Base-by-base conservation (phyloP, 2,329 filamentous ascomycete genomes). In the Epichloe typhina region DNA sequence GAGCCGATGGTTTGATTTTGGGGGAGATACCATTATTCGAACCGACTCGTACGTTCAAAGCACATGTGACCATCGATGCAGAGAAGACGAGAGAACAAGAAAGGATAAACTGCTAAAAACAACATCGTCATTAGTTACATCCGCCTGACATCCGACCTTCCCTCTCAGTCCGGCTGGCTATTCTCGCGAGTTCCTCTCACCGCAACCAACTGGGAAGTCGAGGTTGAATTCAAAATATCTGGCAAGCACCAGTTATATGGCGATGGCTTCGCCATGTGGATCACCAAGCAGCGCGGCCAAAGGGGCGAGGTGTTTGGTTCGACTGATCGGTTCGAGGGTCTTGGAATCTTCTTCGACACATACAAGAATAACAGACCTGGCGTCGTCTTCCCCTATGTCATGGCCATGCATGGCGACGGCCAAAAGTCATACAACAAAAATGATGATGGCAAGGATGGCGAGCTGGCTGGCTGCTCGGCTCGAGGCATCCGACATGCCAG, bases 351-450 rank as follows among this genome's bases (percentile, higher is more conserved):
- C 73, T 80, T 98, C 71, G 93, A 98, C 66, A 98, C 93, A 43
- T 98, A 98, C 77, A 98, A 98, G 82, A 98, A 98, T 75, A 95
- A 96, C 73, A 83, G 93, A 13, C 91, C 93, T 0, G 93, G 93
- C 42, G 85, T 88, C 41, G 86, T 95, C 45, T 98, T 98, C 70
- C 93, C 93, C 47, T 96, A 95, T 64, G 85, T 98, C 62, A 96
- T 97, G 90, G 91, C 90, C 55, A 97, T 97, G 93, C 76, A 89
- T 58, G 93, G 93, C 53, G 93, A 98, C 66, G 91, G 93, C 55
- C 75, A 88, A 64, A 95, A 85, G 6, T 66, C 74, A 13, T 98
- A 98, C 70, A 89, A 97, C 73, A 89, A 96, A 72, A 82, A 83
- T 60, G 90, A 90, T 62, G 93, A 98, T 63, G 93, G 93, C 65